These are phyloP conservation scores for Cucumis hystrix DNA, from an alignment of 306 rosid species.

Conservation along the genomic window DNA sequence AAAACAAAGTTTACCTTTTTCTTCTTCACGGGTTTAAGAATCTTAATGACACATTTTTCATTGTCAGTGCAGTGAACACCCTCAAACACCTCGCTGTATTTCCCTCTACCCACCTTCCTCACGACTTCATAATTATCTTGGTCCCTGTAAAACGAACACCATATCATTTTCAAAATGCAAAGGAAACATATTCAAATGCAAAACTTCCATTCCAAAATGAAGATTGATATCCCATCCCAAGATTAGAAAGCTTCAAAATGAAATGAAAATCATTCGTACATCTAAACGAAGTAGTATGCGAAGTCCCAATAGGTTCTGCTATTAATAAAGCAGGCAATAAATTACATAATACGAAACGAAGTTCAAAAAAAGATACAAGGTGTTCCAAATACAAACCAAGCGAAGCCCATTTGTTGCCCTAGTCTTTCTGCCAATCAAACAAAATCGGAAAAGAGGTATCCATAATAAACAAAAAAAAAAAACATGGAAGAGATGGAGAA, in stretches of 20 bases:
- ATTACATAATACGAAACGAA: not conserved
- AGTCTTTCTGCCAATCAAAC: not conserved
- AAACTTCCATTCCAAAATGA: not conserved
- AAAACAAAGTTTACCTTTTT: slow-evolving; percentile 28
- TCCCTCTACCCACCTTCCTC: slow-evolving; percentile 87
- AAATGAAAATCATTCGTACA: not conserved
- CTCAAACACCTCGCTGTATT: slow-evolving; percentile 95
- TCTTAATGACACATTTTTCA: slow-evolving; percentile 89
- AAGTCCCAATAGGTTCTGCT: not conserved
- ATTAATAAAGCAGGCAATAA: not conserved
- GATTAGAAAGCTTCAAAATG: not conserved
- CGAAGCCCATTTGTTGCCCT: not conserved
- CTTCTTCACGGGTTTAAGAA: slow-evolving; percentile 98
- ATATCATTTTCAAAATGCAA: not conserved
- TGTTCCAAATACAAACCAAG: not conserved
- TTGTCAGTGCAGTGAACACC: slow-evolving; percentile 78
- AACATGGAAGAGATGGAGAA: not conserved
- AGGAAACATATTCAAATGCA: not conserved
- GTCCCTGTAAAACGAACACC: slow-evolving; percentile 24
- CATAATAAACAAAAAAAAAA: not conserved
- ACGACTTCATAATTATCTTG: slow-evolving; percentile 98
- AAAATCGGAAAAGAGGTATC: not conserved
- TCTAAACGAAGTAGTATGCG: not conserved
- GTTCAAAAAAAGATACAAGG: not conserved
- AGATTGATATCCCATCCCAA: not conserved